Base-by-base conservation (phyloP, 306 rosid species). In the Purshia tridentata region DNA sequence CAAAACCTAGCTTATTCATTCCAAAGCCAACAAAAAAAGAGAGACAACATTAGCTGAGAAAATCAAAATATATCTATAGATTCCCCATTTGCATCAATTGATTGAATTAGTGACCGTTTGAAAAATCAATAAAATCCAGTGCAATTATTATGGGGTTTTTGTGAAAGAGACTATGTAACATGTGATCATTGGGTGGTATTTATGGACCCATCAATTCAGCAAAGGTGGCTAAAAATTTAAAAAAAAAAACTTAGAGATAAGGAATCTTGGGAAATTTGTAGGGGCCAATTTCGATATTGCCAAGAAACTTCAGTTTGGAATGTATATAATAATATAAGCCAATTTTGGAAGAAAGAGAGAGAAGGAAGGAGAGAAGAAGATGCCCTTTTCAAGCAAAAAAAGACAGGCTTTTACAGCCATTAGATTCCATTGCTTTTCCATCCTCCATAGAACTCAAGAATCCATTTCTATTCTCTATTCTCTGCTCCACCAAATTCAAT, bases 321-420 rank as follows among this genome's bases (percentile, higher is more conserved):
- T 42, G 29, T 10, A 23, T 15, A 57, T 57, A 69, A 39, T 3
- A 39, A 54, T 23, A 48, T 70, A 42, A 8, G 62, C 57, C 53
- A 53, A 67, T 47, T 72, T 77, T 73, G 67, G 56, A 51, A 45
- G 65, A 56, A 85, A 78, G 78, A 69, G 81, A 29, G 35, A 29
- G 35, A 3, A 29, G 35, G 2, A 76, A 66, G 49, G 74, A 56
- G 8, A 64, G 59, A 75, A 46, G 79, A 81, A 83, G 89, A 86
- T 84, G 96, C 89, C 77, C 79, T 76, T 79, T 80, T 65, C 49
- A 58, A 74, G 45, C 72, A 8, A 77, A 81, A 83, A 76, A 78
- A 54, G 86, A 81, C 83, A 85, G 62, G 20, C 80, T 81, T 81
- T 90, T 84, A 82, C 92, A 81, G 81, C 93, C 85, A 77, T 86